Conservation (phyloP, 2,329 filamentous ascomycete genomes). For the Simplicillium sp. region DNA sequence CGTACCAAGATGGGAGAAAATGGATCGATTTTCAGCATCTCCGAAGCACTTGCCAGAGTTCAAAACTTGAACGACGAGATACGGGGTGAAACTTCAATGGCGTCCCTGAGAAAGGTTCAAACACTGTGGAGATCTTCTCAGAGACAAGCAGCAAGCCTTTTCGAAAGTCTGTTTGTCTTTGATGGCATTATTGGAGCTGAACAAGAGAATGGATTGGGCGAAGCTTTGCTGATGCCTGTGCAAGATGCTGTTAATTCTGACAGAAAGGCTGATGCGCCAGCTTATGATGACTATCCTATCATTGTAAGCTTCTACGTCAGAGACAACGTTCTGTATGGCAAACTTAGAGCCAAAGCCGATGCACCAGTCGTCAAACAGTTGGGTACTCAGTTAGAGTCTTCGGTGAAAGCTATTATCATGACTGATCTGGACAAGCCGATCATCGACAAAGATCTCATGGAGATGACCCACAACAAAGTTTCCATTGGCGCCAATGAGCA, state of each 20-base stretch:
- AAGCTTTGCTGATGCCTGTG: too few species aligned
- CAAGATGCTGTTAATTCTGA: too few species aligned
- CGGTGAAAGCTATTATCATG: background rate
- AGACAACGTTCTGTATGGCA: slow-evolving; percentile 9
- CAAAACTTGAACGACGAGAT: slow-evolving; percentile 10
- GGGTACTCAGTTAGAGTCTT: slow-evolving; percentile 6
- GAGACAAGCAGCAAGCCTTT: slow-evolving; percentile 7
- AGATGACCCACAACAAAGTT: too few species aligned
- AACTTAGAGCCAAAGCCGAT: slow-evolving; percentile 10
- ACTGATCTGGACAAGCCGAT: background rate
- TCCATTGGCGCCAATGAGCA: too few species aligned
- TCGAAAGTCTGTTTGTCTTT: slow-evolving; percentile 16
- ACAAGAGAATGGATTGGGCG: too few species aligned
- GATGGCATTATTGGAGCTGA: slow-evolving; percentile 8
- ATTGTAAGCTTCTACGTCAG: slow-evolving; percentile 14
- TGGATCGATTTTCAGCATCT: slow-evolving; percentile 1
- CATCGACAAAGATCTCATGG: background rate
- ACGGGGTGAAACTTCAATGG: slow-evolving; percentile 9
- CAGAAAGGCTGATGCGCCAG: slow-evolving; percentile 4
- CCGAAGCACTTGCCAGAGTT: slow-evolving; percentile 3
- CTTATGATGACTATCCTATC: slow-evolving; percentile 14
- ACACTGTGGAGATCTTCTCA: slow-evolving; percentile 12
- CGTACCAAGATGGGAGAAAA: slow-evolving; percentile 5
- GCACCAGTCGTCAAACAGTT: background rate
- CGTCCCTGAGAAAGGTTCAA: slow-evolving; percentile 12